Evolutionary conservation across 2,329 filamentous ascomycete genomes (phyloP).

Genomic region (Hymenoscyphus infarciens): DNA sequence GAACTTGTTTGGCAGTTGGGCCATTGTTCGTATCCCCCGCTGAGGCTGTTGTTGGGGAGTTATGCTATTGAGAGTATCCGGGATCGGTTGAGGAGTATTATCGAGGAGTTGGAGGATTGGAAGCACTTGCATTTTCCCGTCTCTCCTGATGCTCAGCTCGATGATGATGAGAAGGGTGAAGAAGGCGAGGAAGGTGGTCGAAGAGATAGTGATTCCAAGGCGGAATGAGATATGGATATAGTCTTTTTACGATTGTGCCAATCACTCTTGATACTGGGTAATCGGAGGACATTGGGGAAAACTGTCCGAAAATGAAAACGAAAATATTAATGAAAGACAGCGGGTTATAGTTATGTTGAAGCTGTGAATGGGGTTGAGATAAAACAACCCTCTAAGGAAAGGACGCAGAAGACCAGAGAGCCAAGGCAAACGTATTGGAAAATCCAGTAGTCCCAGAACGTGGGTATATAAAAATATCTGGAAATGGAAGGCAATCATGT

Average conservation of each 20-base stretch:
- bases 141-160: slow-evolving; percentile 41
- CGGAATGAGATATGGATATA: no score
- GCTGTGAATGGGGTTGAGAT: no score
- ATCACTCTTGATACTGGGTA: not conserved
- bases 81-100: slow-evolving; percentile 83
- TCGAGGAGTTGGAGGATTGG: slow-evolving; percentile 93
- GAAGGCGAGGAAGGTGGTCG: slow-evolving; percentile 32
- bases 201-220: slow-evolving; percentile 21
- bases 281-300: not conserved
- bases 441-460: no score
- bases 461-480: not conserved
- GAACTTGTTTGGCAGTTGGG: slow-evolving; percentile 93
- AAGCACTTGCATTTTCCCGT: slow-evolving; percentile 73
- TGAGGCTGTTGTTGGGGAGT: slow-evolving; percentile 81
- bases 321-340: no score
- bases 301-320: no score
- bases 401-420: not conserved
- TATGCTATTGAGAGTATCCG: slow-evolving; percentile 96
- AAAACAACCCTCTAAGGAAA: not conserved
- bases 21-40: slow-evolving; percentile 89
- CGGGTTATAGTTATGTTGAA: not conserved
- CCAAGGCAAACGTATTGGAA: no score
- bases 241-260: not conserved
- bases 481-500: not conserved
- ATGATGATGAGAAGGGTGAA: slow-evolving; percentile 34